These are phyloP conservation scores for Termitomyces sp. DNA, from an alignment of 768 basidiomycete genomes.

Conservation along the genomic window DNA sequence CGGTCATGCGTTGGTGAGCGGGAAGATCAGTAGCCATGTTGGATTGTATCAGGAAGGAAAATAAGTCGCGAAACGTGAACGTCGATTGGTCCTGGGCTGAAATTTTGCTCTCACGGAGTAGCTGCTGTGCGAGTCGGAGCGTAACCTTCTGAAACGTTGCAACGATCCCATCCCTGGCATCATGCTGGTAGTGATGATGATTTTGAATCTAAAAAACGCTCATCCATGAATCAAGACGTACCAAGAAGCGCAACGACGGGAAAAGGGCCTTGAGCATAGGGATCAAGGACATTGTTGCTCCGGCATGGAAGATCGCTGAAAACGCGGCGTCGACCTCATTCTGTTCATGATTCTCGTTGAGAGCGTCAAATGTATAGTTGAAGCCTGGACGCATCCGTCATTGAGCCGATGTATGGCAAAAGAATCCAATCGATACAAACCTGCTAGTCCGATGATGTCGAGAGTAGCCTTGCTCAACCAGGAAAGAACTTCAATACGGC, in stretches of 20 bases:
- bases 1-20: slow-evolving; percentile 16
- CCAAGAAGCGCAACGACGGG: slow-evolving; percentile 33
- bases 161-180: slow-evolving; percentile 15
- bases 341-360: slow-evolving; percentile 23
- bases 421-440: slow-evolving; percentile 31
- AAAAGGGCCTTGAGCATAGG: slow-evolving; percentile 26
- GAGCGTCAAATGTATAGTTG: slow-evolving; percentile 26
- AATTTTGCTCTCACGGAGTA: slow-evolving; percentile 42
- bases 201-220: slow-evolving; percentile 26
- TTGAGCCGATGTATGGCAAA: slow-evolving; percentile 21
- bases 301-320: slow-evolving; percentile 40
- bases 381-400: slow-evolving; percentile 30
- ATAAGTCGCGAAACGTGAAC: slow-evolving; percentile 45
- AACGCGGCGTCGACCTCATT: slow-evolving; percentile 49
- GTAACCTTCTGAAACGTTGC: slow-evolving; percentile 32
- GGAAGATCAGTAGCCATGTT: slow-evolving; percentile 47
- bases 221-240: slow-evolving; percentile 24
- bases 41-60: slow-evolving; percentile 44
- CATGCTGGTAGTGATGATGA: slow-evolving; percentile 15
- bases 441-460: slow-evolving; percentile 74
- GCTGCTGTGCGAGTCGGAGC: slow-evolving; percentile 37
- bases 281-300: slow-evolving; percentile 29
- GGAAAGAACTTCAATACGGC: slow-evolving; percentile 53
- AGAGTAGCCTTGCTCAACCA: slow-evolving; percentile 71
- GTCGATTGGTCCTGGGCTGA: slow-evolving; percentile 15